phyloP scores from a whole-genome alignment of 768 basidiomycete species.

The Lyophyllum decastes region DNA sequence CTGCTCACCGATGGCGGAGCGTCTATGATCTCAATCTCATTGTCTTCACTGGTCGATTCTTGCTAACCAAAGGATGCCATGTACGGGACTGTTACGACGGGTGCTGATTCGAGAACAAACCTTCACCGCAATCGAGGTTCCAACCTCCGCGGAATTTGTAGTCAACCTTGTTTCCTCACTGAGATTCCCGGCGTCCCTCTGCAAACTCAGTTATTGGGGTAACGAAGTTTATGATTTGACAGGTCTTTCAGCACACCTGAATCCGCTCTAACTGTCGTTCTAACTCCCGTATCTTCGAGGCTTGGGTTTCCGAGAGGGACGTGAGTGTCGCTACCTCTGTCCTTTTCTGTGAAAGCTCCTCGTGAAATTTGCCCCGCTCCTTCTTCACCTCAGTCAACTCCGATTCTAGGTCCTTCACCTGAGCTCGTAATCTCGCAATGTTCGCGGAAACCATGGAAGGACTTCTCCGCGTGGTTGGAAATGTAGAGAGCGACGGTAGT shows the following conservation, averaged over 20 bases:
- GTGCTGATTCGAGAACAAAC: neutral
- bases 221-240: neutral
- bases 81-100: neutral
- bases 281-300: slow-evolving; percentile 1
- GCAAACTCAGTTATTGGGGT: neutral
- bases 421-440: neutral
- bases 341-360: neutral
- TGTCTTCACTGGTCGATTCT: neutral
- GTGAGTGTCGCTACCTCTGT: neutral
- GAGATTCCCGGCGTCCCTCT: neutral
- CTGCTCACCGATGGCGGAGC: neutral
- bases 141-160: neutral
- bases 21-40: neutral
- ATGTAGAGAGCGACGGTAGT: no score
- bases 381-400: slow-evolving; percentile 1
- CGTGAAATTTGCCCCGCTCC: neutral
- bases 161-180: neutral
- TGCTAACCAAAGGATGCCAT: neutral
- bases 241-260: neutral
- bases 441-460: no score
- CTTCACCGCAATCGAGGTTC: neutral
- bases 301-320: neutral
- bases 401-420: neutral
- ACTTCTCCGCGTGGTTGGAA: no score
- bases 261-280: slow-evolving; percentile 1